Evolutionary conservation across 495 filamentous ascomycete genomes (phyloP).

Genomic region (Lophiotrema nucula): DNA sequence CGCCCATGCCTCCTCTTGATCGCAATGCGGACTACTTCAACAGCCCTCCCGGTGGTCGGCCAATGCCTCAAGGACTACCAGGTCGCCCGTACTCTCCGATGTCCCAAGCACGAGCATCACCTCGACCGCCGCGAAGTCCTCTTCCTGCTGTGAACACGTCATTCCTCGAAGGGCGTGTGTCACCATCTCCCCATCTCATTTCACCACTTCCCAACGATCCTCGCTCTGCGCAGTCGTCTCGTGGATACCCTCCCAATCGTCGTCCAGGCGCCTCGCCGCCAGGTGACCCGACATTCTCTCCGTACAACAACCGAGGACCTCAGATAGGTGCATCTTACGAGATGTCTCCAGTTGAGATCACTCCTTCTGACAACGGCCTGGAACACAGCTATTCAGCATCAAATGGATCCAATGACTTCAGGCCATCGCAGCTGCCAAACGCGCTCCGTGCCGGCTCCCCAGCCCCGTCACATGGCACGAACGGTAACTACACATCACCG

Average conservation of each 20-base stretch:
- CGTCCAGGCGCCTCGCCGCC: constrained; percentile 14
- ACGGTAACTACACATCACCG: constrained; percentile 6
- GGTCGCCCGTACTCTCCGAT: constrained; percentile 28
- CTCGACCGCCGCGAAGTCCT: constrained; percentile 16
- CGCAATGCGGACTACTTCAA: constrained; percentile 26
- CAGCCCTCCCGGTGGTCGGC: not conserved
- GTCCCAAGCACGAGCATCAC: constrained; percentile 22
- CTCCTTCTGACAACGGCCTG: constrained; percentile 6
- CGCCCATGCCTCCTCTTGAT: constrained; percentile 30
- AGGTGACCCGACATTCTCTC: constrained; percentile 22
- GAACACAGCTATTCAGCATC: not conserved
- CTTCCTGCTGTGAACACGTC: constrained; percentile 25
- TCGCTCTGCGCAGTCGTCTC: constrained; percentile 10
- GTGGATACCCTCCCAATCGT: constrained; percentile 8
- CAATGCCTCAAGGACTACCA: constrained; percentile 4
- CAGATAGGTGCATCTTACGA: constrained; percentile 26
- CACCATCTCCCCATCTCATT: constrained; percentile 26
- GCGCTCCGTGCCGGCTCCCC: constrained; percentile 23
- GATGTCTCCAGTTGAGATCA: constrained; percentile 36
- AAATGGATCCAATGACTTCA: constrained; percentile 10
- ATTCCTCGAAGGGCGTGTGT: constrained; percentile 14
- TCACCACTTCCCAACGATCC: constrained; percentile 20
- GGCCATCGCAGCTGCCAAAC: constrained; percentile 12
- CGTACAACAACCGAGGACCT: constrained; percentile 23
- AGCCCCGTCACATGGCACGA: constrained; percentile 4